Base-by-base conservation (phyloP, 768 basidiomycete genomes). In the Boletus bicolor region DNA sequence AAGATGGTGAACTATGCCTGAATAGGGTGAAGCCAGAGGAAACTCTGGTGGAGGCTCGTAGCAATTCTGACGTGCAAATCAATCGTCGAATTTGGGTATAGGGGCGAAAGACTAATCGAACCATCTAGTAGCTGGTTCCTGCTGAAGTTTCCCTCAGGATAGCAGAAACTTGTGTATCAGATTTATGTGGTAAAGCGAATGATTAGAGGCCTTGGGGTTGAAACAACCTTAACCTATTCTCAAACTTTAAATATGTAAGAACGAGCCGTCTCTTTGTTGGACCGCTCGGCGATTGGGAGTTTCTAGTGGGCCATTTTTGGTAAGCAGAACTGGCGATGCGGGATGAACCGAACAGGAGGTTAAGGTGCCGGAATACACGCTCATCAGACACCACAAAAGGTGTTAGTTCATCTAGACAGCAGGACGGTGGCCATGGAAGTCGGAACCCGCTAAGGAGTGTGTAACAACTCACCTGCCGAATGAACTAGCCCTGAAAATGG, bases 61-160 rank as follows among this genome's bases (percentile, higher is more conserved):
- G 89, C 87, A 84, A 86, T 91, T 89, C 89, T 91, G 89, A 89
- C 86, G 85, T 90, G 89, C 89, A 91, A 90, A 89, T 90, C 87
- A 84, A 88, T 89, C 84, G 87, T 89, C 85, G 78, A 87, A 90
- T 85, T 87, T 88, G 87, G 86, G 87, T 89, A 89, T 89, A 89
- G 88, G 87, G 89, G 87, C 84, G 85, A 90, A 90, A 90, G 89
- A 90, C 88, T 86, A 89, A 89, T 91, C 86, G 86, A 89, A 88
- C 87, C 87, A 86, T 88, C 80, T 87, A 88, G 85, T 89, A 87
- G 86, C 87, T 89, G 86, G 86, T 88, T 89, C 85, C 87, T 84
- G 82, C 85, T 84, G 84, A 87, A 89, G 85, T 87, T 19, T 19
- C 19, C 19, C 19, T 19, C 19, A 19, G 19, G 19, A 19, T 19